These are phyloP conservation scores for Xylaria arbuscula DNA, from an alignment of 2,329 filamentous ascomycete genomes.

Conservation along the genomic window DNA sequence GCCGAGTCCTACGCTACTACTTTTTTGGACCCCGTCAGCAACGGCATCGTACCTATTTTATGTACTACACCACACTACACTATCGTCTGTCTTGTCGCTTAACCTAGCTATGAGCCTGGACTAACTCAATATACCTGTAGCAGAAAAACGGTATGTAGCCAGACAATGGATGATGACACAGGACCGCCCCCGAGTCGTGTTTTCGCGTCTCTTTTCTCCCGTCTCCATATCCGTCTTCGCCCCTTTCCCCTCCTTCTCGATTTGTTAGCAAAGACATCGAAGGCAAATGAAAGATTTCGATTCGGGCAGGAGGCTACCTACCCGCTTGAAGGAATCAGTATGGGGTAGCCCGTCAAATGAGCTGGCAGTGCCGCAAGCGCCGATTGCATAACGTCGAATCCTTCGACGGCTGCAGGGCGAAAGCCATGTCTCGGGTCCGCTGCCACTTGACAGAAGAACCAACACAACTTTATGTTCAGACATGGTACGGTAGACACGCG, in stretches of 20 bases:
- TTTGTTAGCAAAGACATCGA: too few relatives aligned
- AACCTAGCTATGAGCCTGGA: not conserved
- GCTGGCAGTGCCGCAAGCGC: constrained; percentile 22
- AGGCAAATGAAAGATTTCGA: constrained; percentile 11
- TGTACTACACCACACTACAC: not conserved
- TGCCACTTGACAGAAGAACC: constrained; percentile 3
- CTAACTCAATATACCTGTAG: too few relatives aligned
- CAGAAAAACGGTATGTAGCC: too few relatives aligned
- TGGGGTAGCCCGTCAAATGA: constrained; percentile 24
- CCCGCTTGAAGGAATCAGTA: constrained; percentile 5
- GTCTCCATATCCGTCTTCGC: not conserved
- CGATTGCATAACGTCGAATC: constrained; percentile 27
- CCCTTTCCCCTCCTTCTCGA: not conserved
- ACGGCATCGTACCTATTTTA: not conserved
- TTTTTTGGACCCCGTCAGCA: constrained; percentile 24
- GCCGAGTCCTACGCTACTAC: constrained; percentile 28
- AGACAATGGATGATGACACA: too few relatives aligned
- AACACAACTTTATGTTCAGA: not conserved
- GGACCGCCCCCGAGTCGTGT: too few relatives aligned
- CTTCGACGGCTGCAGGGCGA: constrained; percentile 21
- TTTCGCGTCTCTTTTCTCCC: too few relatives aligned
- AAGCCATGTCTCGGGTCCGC: constrained; percentile 17
- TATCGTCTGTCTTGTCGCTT: not conserved
- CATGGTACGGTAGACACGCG: not conserved
- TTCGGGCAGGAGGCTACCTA: constrained; percentile 28